Evolutionary conservation across 352 stramenopile genomes (phyloP), one percentile per base, ranked within the genome.

Genomic region (Globisporangium ultimum): DNA sequence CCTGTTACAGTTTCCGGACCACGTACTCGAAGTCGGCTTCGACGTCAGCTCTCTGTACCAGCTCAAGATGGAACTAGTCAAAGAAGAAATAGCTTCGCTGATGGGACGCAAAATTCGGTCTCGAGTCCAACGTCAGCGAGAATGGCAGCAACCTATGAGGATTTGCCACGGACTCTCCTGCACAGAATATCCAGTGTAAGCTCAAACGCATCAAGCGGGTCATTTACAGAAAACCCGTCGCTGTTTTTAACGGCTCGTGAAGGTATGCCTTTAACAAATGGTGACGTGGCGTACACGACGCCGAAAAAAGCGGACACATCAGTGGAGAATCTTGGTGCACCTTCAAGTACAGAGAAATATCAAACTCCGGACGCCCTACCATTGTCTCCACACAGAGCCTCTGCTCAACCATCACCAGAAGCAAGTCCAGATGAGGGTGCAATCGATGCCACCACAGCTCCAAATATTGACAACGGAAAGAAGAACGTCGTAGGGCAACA

Each of bases 41-140:
- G 69, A 41, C 63, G 64, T 2, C 70, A 74, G 43, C 53, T 68
- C 5, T 74, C 70, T 2, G 55, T 73, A 3, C 63, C 66, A 22
- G 58, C 51, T 20, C 34, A 43, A 22, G 56, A 70, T 15, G 57
- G 64, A 12, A 48, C 28, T 2, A 49, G 32, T 9, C 58, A 62
- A 13, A 50, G 63, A 38, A 57, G 66, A n/a, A 50, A 51, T 34
- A 74, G 66, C 40, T 69, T 71, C 34, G 58, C 58, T 18, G 54
- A 17, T 15, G 21, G 18, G 15, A 17, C 53, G 28, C 40, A 36
- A 18, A 43, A 53, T 17, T 21, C 58, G 12, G n/a, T 41, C 28
- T 36, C 50, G 15, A 13, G 13, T 20, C 46, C 28, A 8, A 45
- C 48, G n/a, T 38, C 42, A 8, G 40, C 22, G 6, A 53, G 18